phyloP scores from a whole-genome alignment of 2,329 filamentous ascomycete genomes.

The Stagonosporopsis tanaceti region DNA sequence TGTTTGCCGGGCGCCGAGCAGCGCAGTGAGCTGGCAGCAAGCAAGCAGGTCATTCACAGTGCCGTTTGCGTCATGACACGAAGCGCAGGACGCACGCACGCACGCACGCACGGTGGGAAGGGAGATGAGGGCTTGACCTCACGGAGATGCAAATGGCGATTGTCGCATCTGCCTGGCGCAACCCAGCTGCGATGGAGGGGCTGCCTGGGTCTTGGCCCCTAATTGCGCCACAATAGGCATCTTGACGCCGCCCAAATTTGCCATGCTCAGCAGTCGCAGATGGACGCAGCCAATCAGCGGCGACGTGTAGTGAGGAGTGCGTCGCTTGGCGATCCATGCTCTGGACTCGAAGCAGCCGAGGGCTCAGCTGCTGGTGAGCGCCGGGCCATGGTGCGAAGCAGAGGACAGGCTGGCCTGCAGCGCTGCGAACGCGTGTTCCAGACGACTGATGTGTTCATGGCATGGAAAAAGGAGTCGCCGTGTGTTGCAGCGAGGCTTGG shows the following conservation, averaged over 20 bases:
- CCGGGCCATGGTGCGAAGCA: conserved; percentile 14
- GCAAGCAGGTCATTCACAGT: conserved; percentile 26
- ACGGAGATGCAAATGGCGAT: conserved; percentile 28
- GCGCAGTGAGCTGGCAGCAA: conserved; percentile 21
- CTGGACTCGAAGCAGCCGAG: conserved; percentile 14
- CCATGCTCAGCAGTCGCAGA: conserved; percentile 13
- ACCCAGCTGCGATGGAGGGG: conserved; percentile 30
- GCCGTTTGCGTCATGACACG: conserved; percentile 32
- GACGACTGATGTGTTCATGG: conserved; percentile 21
- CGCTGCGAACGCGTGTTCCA: conserved; percentile 22
- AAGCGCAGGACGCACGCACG: neutral
- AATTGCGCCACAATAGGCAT: conserved; percentile 27
- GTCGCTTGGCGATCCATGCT: conserved; percentile 26
- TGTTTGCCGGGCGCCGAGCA: conserved; percentile 15
- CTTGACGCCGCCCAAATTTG: conserved; percentile 22
- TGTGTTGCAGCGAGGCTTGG: conserved; percentile 32
- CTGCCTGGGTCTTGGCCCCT: conserved; percentile 22
- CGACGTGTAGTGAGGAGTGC: conserved; percentile 21
- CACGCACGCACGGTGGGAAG: conserved; percentile 11
- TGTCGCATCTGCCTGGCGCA: conserved; percentile 33
- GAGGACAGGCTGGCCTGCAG: conserved; percentile 22
- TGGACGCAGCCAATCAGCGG: conserved; percentile 22
- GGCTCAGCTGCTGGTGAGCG: conserved; percentile 22
- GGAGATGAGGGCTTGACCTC: conserved; percentile 22
- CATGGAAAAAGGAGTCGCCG: conserved; percentile 32